Conservation (phyloP, 2,329 filamentous ascomycete genomes). For the Cladosporium sp. region DNA sequence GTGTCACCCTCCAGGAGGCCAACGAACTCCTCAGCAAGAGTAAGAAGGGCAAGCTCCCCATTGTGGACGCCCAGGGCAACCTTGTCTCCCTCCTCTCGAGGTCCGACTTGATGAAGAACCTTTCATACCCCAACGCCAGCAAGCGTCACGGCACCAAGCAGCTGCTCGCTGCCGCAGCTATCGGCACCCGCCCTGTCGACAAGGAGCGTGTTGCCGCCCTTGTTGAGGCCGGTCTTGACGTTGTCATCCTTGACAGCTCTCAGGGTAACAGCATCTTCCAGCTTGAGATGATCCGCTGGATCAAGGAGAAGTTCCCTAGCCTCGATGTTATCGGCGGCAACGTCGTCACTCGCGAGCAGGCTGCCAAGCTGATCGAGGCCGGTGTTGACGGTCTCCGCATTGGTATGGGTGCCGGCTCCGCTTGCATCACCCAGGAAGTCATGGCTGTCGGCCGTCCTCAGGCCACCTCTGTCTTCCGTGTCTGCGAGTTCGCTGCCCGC, state of each 20-base stretch:
- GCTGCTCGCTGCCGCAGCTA: slow-evolving; percentile 90
- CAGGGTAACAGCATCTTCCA: slow-evolving; percentile 99
- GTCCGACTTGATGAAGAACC: slow-evolving; percentile 97
- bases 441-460: slow-evolving; percentile 98
- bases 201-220: slow-evolving; percentile 83
- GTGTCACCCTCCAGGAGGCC: slow-evolving; percentile 82
- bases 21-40: slow-evolving; percentile 92
- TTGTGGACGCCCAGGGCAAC: slow-evolving; percentile 52
- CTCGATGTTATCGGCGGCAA: slow-evolving; percentile 98
- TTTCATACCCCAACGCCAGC: slow-evolving; percentile 93
- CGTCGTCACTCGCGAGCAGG: slow-evolving; percentile 96
- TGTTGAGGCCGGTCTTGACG: slow-evolving; percentile 91
- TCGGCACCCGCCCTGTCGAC: slow-evolving; percentile 93
- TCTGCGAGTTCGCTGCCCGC: slow-evolving; percentile 82
- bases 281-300: slow-evolving; percentile 96
- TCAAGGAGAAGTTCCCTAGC: slow-evolving; percentile 81
- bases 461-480: slow-evolving; percentile 87
- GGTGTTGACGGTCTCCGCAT: slow-evolving; percentile 96
- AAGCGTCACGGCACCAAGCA: slow-evolving; percentile 98
- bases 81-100: slow-evolving; percentile 83
- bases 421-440: slow-evolving; percentile 98
- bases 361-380: slow-evolving; percentile 85
- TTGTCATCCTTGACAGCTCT: slow-evolving; percentile 92
- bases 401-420: slow-evolving; percentile 97
- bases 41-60: slow-evolving; percentile 77